These are phyloP conservation scores for Fusarium verrucosum DNA, from an alignment of 2,329 filamentous ascomycete species.

Conservation along the genomic window DNA sequence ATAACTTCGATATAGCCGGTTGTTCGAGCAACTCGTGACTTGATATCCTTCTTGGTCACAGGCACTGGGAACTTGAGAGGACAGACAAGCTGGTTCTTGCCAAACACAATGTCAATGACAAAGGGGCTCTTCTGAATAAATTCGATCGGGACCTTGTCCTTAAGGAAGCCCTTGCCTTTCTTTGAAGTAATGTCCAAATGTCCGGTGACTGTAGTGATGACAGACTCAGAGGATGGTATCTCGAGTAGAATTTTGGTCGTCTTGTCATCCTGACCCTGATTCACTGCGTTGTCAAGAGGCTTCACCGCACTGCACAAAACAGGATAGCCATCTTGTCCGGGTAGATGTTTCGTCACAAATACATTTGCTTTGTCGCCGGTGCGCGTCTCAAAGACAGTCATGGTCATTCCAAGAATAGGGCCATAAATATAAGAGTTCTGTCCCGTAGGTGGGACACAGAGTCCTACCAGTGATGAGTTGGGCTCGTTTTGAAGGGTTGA, in stretches of 20 bases:
- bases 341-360: slow-evolving; percentile 51
- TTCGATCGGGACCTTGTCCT: slow-evolving; percentile 51
- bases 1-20: slow-evolving; percentile 58
- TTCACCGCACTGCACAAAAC: slow-evolving; percentile 39
- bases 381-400: slow-evolving; percentile 48
- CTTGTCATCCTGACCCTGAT: slow-evolving; percentile 33
- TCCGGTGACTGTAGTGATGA: slow-evolving; percentile 51
- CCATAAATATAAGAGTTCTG: slow-evolving; percentile 41
- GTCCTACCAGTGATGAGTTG: slow-evolving; percentile 44
- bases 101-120: slow-evolving; percentile 54
- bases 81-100: slow-evolving; percentile 43
- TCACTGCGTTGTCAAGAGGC: slow-evolving; percentile 29
- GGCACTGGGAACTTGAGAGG: slow-evolving; percentile 54
- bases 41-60: slow-evolving; percentile 48
- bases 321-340: slow-evolving; percentile 47
- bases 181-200: slow-evolving; percentile 52
- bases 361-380: slow-evolving; percentile 46
- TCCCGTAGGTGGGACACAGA: slow-evolving; percentile 45
- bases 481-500: slow-evolving; percentile 49
- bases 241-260: slow-evolving; percentile 45
- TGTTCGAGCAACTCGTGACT: slow-evolving; percentile 55
- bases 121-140: slow-evolving; percentile 53
- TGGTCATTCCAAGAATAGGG: slow-evolving; percentile 37
- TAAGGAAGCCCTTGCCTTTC: slow-evolving; percentile 50
- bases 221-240: slow-evolving; percentile 43